Evolutionary conservation across 176 grass and related monocot species (phyloP).

Genomic region (Oryza punctata): DNA sequence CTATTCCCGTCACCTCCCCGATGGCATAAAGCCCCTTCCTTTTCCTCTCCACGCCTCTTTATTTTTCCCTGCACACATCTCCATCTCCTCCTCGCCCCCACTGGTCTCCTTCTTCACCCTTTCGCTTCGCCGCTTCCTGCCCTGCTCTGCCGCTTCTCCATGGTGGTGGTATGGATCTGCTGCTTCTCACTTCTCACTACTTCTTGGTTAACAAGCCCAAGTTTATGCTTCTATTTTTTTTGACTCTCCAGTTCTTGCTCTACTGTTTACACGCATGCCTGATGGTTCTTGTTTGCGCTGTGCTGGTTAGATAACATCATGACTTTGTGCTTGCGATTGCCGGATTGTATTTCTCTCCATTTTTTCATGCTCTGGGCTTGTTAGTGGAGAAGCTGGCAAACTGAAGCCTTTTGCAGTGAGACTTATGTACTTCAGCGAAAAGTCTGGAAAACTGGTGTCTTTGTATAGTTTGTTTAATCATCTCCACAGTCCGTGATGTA

Average conservation of each 20-base stretch:
- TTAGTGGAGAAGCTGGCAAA: background rate
- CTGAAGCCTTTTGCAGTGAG: background rate
- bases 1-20: conserved; percentile 12
- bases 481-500: background rate
- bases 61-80: conserved; percentile 32
- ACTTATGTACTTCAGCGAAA: background rate
- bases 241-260: background rate
- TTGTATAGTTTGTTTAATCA: background rate
- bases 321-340: background rate
- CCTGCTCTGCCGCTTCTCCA: background rate
- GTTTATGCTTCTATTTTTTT: background rate
- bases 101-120: conserved; percentile 40
- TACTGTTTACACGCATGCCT: background rate
- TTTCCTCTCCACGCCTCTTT: conserved; percentile 43
- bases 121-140: conserved; percentile 47
- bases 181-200: background rate
- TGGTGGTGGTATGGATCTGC: conserved; percentile 42
- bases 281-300: conserved; percentile 4
- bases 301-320: background rate
- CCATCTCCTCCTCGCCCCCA: conserved; percentile 18
- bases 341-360: background rate
- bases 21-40: conserved; percentile 45
- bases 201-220: background rate
- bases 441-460: background rate
- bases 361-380: background rate